Conservation (phyloP, 768 basidiomycete genomes). For the Galerina marginata region DNA sequence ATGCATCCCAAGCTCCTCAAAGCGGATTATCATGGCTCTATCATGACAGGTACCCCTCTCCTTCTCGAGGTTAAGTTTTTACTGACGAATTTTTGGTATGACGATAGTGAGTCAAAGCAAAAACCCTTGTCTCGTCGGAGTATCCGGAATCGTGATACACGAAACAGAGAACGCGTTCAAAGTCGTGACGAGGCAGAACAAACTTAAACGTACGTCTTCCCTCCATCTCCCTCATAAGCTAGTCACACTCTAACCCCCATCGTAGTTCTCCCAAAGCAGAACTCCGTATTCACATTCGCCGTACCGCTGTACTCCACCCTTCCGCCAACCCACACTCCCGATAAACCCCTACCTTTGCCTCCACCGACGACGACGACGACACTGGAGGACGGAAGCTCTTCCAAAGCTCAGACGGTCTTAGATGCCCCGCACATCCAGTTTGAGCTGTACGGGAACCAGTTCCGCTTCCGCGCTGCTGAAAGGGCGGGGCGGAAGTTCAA, state of each 20-base stretch:
- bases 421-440: conserved; percentile 72
- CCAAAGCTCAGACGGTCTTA: no score
- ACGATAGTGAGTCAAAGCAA: conserved; percentile 72
- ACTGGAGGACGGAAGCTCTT: no score
- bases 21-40: conserved; percentile 86
- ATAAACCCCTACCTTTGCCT: conserved; percentile 33
- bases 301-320: conserved; percentile 73
- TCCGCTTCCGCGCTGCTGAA: conserved; percentile 82
- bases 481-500: conserved; percentile 87
- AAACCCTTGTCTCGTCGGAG: conserved; percentile 75
- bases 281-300: conserved; percentile 74
- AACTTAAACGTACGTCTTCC: conserved; percentile 66
- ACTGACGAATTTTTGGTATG: no score
- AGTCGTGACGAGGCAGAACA: conserved; percentile 70
- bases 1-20: conserved; percentile 90
- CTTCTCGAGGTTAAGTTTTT: not conserved
- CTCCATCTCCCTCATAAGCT: not conserved
- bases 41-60: conserved; percentile 65
- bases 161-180: conserved; percentile 92
- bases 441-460: conserved; percentile 86
- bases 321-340: conserved; percentile 34
- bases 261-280: conserved; percentile 80
- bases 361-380: conserved; percentile 13
- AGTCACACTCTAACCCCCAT: no score
- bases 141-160: conserved; percentile 83